These are phyloP conservation scores for Ploettnerulaceae sp. DNA, from an alignment of 2,329 filamentous ascomycete genomes.

Conservation along the genomic window DNA sequence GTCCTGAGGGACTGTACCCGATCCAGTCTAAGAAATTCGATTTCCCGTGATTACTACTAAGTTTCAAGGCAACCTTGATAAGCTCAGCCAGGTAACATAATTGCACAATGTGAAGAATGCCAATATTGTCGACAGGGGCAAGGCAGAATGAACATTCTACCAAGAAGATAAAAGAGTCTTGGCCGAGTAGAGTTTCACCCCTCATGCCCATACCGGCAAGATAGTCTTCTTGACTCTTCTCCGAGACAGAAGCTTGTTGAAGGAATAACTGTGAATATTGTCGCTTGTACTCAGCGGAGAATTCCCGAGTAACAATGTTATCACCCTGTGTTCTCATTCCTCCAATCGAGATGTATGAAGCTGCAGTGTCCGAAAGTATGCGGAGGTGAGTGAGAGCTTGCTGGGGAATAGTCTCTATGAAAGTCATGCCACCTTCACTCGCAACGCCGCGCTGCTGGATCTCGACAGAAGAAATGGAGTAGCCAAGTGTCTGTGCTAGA, in stretches of 20 bases:
- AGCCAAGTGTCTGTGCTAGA: slow-evolving; percentile 65
- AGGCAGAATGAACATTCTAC: slow-evolving; percentile 72
- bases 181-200: slow-evolving; percentile 52
- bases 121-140: slow-evolving; percentile 60
- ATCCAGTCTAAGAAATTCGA: slow-evolving; percentile 42
- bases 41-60: slow-evolving; percentile 49
- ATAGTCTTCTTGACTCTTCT: not conserved
- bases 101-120: slow-evolving; percentile 73
- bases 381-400: slow-evolving; percentile 81
- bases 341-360: slow-evolving; percentile 77
- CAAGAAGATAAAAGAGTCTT: slow-evolving; percentile 76
- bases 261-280: slow-evolving; percentile 72
- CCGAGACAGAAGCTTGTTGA: not conserved
- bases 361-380: slow-evolving; percentile 80
- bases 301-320: slow-evolving; percentile 61
- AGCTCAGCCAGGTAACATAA: slow-evolving; percentile 90
- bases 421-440: slow-evolving; percentile 64
- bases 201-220: slow-evolving; percentile 14
- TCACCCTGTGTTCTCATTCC: slow-evolving; percentile 57
- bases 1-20: slow-evolving; percentile 4
- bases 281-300: slow-evolving; percentile 60
- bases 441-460: slow-evolving; percentile 86
- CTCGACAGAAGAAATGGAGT: slow-evolving; percentile 82
- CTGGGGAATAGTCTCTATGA: slow-evolving; percentile 80
- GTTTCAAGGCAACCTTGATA: slow-evolving; percentile 67